These are phyloP conservation scores for Chlorella sp. DNA, from an alignment of 139 green algal genomes.

Conservation along the genomic window DNA sequence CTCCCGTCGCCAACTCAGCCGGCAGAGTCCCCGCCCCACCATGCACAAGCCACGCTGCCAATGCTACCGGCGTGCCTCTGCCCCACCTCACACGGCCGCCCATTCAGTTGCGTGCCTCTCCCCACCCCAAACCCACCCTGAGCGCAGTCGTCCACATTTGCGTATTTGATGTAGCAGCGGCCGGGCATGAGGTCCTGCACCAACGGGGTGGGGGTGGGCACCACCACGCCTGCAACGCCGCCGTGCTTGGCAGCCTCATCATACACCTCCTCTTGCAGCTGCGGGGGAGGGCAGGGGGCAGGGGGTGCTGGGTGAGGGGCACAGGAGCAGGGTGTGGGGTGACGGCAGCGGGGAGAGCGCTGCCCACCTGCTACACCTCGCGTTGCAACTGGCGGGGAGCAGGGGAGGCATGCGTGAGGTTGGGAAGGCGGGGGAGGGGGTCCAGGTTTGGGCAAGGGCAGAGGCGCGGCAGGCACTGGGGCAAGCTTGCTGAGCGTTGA, in stretches of 20 bases:
- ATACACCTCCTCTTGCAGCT: constrained; percentile 79
- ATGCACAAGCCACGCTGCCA: too few species aligned
- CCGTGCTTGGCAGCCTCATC: constrained; percentile 73
- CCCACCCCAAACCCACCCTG: constrained; percentile 41
- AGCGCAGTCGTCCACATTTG: constrained; percentile 47
- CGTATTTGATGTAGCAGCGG: constrained; percentile 78
- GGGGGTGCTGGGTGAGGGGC: neutral
- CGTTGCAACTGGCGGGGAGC: too few species aligned
- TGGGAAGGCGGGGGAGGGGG: too few species aligned
- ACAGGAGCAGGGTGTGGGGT: neutral
- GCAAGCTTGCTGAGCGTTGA: too few species aligned
- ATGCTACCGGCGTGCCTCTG: too few species aligned
- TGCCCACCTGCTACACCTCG: too few species aligned
- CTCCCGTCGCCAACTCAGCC: too few species aligned
- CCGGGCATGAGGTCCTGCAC: constrained; percentile 49
- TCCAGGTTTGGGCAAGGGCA: too few species aligned
- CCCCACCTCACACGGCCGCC: neutral
- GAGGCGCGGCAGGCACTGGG: neutral
- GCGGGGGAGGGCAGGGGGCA: constrained; percentile 1
- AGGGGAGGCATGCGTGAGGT: too few species aligned
- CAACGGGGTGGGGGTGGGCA: constrained; percentile 61
- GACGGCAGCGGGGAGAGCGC: neutral
- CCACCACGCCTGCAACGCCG: constrained; percentile 62
- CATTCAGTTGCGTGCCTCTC: neutral
- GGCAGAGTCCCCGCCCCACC: neutral